These are phyloP conservation scores for Globisporangium parvum DNA, from an alignment of 352 stramenopile genomes.

Conservation along the genomic window DNA sequence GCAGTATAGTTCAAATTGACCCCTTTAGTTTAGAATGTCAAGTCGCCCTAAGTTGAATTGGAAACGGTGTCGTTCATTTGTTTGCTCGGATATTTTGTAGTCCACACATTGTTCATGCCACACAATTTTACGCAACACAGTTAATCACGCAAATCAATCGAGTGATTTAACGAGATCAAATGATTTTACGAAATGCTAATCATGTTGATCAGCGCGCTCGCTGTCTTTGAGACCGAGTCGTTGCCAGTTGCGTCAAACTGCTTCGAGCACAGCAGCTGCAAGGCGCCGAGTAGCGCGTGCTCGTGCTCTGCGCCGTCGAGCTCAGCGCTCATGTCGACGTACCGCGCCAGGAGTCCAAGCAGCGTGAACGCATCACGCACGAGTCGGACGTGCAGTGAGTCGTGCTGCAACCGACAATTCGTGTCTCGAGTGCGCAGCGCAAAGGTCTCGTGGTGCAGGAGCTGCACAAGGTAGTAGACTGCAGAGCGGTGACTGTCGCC, in stretches of 20 bases:
- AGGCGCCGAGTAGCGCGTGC: slow-evolving; percentile 49
- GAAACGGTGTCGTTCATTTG: too few species aligned
- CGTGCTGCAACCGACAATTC: slow-evolving; percentile 1
- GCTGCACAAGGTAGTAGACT: slow-evolving; percentile 54
- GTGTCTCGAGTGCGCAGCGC: slow-evolving; percentile 15
- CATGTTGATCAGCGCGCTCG: slow-evolving; percentile 21
- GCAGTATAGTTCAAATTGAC: too few species aligned
- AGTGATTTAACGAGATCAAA: too few species aligned
- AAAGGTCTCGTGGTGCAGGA: slow-evolving; percentile 62
- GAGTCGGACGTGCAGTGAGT: slow-evolving; percentile 28
- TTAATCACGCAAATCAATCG: too few species aligned
- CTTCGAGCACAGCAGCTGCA: slow-evolving; percentile 37
- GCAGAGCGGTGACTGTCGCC: slow-evolving; percentile 46
- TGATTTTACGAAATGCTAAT: too few species aligned
- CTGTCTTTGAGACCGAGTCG: slow-evolving; percentile 45
- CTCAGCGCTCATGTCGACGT: slow-evolving; percentile 57
- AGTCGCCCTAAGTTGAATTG: too few species aligned
- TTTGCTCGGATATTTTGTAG: too few species aligned
- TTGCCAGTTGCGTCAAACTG: slow-evolving; percentile 25
- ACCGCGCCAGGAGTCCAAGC: slow-evolving; percentile 48
- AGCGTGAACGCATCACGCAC: slow-evolving; percentile 56
- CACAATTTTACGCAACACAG: too few species aligned
- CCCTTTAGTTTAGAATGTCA: too few species aligned
- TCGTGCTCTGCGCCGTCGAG: slow-evolving; percentile 44
- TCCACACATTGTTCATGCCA: too few species aligned